Evolutionary conservation across 1,139 yeast genomes (phyloP), one percentile per base, ranked within the genome.

Genomic region (Komagataea norvegica): DNA sequence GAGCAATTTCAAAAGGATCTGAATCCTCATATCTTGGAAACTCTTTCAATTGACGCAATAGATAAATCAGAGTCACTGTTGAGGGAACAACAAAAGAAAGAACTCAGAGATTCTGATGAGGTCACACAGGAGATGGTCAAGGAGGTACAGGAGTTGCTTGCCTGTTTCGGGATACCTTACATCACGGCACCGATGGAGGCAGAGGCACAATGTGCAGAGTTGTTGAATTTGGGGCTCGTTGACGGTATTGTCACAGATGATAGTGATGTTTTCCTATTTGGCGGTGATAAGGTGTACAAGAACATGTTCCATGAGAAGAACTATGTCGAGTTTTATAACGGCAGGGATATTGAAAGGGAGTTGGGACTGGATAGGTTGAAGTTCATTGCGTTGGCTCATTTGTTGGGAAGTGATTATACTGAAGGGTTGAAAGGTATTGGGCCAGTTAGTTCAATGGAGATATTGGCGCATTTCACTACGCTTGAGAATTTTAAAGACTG

Each of bases 171-270:
- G 1, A 83, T 91, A 9, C 98, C 98, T 0, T 91, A 77, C 51
- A 74, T 91, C 7, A 86, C 96, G 0, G 96, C 97, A 0, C 97
- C 97, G 0, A 87, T 86, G 87, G 98, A 91, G 61, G 98, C 98
- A 1, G 98, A 91, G 64, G 96, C 97, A 0, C 98, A 91, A 55
- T 91, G 98, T 61, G 96, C 96, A 0, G 86, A 80, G 48, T 62
- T 91, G 9, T 61, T 76, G 34, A 60, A 62, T 19, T 59, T 87
- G 14, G 75, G 74, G 0, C 67, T 91, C 18, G 96, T 91, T 2
- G 98, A 93, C 59, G 99, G 98, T 0, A 84, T 91, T 16, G 81
- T 93, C 15, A 93, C 98, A 0, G 99, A 93, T 59, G 99, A 93
- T 66, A 86, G 96, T 50, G 99, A 93, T 71, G 88, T 95, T 37